Percentiles rank a stretch among this genome's conserved stretches.
Conservation (phyloP, 768 basidiomycete genomes). For the Boletus rufocinnamomeus region DNA sequence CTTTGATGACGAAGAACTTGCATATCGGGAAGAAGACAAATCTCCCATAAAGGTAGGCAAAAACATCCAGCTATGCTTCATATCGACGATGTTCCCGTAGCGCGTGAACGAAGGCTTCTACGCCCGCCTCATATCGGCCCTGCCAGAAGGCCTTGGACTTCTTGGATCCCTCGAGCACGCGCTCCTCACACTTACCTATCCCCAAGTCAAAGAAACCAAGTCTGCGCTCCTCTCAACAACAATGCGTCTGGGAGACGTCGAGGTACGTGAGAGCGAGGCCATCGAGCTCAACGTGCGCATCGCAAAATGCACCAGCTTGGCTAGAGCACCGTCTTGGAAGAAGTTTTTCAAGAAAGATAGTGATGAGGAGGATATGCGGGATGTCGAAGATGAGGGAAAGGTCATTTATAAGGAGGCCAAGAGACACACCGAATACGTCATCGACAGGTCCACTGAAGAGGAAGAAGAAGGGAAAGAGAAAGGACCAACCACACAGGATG, state of each 20-base stretch:
- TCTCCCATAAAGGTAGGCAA: constrained; percentile 66
- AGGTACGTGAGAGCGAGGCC: constrained; percentile 65
- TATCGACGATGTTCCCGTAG: constrained; percentile 38
- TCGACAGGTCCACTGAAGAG: constrained; percentile 48
- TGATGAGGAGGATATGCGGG: constrained; percentile 30
- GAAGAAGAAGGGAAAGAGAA: constrained; percentile 25
- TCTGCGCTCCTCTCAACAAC: constrained; percentile 65
- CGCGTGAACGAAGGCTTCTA: constrained; percentile 77
- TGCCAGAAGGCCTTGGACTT: constrained; percentile 35
- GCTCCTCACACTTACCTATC: constrained; percentile 37
- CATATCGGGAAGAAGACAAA: constrained; percentile 68
- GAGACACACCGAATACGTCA: constrained; percentile 55
- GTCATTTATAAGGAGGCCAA: constrained; percentile 42
- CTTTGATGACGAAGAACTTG: constrained; percentile 75
- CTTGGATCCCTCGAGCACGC: constrained; percentile 35
- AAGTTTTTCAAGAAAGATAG: constrained; percentile 41
- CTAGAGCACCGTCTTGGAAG: constrained; percentile 76
- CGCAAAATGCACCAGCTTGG: constrained; percentile 76
- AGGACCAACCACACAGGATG: constrained; percentile 22
- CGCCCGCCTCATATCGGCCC: constrained; percentile 41
- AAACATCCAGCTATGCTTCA: background rate
- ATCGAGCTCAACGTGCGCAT: constrained; percentile 73
- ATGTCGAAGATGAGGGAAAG: constrained; percentile 32
- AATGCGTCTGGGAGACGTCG: constrained; percentile 78
- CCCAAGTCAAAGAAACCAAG: constrained; percentile 67